A percentile compares a stretch with the other conserved stretches of the same genome.
Evolutionary conservation across 179 eudicot species (phyloP).

Genomic region (Amaranthus tricolor): DNA sequence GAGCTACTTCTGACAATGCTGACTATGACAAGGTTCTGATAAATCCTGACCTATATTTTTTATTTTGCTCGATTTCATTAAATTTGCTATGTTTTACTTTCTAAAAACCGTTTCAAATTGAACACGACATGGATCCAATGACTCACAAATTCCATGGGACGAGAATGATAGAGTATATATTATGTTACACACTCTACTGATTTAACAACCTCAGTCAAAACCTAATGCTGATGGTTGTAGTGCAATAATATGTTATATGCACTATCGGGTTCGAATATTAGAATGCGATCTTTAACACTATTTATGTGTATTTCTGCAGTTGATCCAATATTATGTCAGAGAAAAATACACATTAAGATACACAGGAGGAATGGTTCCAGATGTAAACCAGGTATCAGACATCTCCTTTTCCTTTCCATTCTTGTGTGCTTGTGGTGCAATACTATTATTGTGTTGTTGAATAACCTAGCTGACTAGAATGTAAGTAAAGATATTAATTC

Average conservation of each 20-base stretch:
- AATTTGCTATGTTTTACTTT: no score
- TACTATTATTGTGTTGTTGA: background rate
- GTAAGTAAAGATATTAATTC: no score
- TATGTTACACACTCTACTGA: no score
- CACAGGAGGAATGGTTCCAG: slow-evolving; percentile 99
- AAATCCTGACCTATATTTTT: background rate
- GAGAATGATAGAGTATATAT: no score
- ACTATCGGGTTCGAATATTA: no score
- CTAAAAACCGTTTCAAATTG: no score
- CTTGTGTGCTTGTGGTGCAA: background rate
- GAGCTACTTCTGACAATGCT: slow-evolving; percentile 92
- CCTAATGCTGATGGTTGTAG: background rate
- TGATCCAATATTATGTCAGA: slow-evolving; percentile 77
- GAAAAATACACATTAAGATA: slow-evolving; percentile 97
- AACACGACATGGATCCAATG: no score
- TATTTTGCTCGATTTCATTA: no score
- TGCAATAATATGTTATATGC: background rate
- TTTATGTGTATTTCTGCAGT: slow-evolving; percentile 32
- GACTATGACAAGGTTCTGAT: slow-evolving; percentile 68
- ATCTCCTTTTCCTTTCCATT: background rate
- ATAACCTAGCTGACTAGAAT: background rate
- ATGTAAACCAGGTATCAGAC: slow-evolving; percentile 85
- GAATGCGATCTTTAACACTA: background rate
- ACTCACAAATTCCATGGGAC: no score
- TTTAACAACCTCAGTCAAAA: no score